Base-by-base conservation (phyloP, 2,329 filamentous ascomycete genomes). In the Ascochyta koolunga region DNA sequence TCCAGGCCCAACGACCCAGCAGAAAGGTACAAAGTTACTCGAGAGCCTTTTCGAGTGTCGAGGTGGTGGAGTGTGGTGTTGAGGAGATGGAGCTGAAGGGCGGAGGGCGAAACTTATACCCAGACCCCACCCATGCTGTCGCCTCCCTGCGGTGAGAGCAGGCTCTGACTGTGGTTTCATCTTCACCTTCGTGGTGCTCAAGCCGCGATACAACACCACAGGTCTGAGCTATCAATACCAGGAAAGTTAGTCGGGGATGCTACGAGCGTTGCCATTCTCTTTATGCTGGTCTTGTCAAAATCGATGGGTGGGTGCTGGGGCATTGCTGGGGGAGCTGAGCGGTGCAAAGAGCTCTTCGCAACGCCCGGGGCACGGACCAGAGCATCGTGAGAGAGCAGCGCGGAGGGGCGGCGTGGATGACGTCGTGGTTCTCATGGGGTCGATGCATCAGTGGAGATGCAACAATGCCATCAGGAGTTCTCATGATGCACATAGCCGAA, bases 201-300 rank as follows among this genome's bases (percentile, higher is more conserved):
- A 10, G 11, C 18, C 21, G 36, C 19, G 27, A 31, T 55, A 32
- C 37, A 50, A 29, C 27, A 44, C 36, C 43, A 29, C 40, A 39
- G n/a, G 19, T n/a, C 21, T 35, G 50, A 39, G 29, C 44, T 42
- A 40, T 51, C 24, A 18, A 45, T 10, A 54, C 40, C 40, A 15
- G 54, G 35, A 49, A 54, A 60, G 18, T 53, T 45, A 32, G 54
- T 45, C 29, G 37, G 48, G 21, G 29, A 37, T 60, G 43, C 46
- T 31, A 22, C 16, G 33, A 31, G 33, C 42, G 15, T 27, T 33
- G 29, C 18, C 36, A 27, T 50, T 10, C 36, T 52, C 22, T 8
- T 41, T 32, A 40, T 45, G 8, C n/a, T 16, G 11, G 19, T 25
- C 21, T 51, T 13, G n/a, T 29, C 10, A 13, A 22, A 37, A 11